Conservation (phyloP, 257 asterid species). For the Gardenia jasminoides region DNA sequence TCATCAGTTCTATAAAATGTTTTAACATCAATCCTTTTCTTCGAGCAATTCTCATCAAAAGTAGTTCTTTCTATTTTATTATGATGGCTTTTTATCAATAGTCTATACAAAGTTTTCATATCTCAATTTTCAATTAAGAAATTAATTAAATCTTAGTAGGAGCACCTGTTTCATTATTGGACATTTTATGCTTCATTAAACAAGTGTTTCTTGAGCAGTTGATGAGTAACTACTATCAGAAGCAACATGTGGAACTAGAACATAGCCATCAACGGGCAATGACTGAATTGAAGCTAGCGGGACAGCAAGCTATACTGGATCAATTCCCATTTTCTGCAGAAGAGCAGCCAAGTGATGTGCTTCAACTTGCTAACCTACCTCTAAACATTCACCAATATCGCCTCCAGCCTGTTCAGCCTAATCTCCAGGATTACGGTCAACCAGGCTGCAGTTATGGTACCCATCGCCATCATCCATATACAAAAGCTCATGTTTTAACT, state of each 20-base stretch:
- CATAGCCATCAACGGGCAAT: slow-evolving; percentile 36
- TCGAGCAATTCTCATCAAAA: not conserved
- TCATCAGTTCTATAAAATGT: too few relatives aligned
- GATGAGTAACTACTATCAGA: slow-evolving; percentile 53
- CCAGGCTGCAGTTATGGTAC: slow-evolving; percentile 24
- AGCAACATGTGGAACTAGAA: slow-evolving; percentile 44
- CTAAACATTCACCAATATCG: slow-evolving; percentile 39
- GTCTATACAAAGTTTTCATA: not conserved
- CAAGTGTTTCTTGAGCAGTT: slow-evolving; percentile 28
- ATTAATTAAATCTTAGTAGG: too few relatives aligned
- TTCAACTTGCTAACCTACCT: slow-evolving; percentile 42
- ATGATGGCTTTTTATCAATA: too few relatives aligned
- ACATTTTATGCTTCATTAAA: not conserved
- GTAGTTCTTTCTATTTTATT: not conserved
- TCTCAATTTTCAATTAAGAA: not conserved
- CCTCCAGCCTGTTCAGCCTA: slow-evolving; percentile 65
- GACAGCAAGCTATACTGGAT: slow-evolving; percentile 49
- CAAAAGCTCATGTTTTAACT: not conserved
- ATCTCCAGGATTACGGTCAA: slow-evolving; percentile 45
- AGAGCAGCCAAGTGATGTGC: slow-evolving; percentile 28
- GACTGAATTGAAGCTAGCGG: slow-evolving; percentile 54
- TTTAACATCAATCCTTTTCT: not conserved
- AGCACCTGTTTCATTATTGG: not conserved
- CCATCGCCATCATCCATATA: not conserved
- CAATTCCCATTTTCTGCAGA: slow-evolving; percentile 65